phyloP scores from a whole-genome alignment of 129 eudicot genomes.

The sunflower (Helianthus annuus) region HanXRQr2.0-SUNRISE NC_035447.2:6633989-6634488 shows the following conservation, averaged over 20 bases:
- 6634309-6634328: not conserved
- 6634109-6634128: conserved; percentile 42
- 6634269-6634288: too few relatives aligned
- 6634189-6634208: not conserved
- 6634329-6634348: conserved; percentile 17
- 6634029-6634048: conserved; percentile 26
- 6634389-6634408: not conserved
- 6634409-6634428: conserved; percentile 13
- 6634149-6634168: conserved; percentile 45
- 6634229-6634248: not conserved
- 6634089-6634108: conserved; percentile 34
- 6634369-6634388: not conserved
- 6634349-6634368: not conserved
- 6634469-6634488: not conserved
- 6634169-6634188: not conserved
- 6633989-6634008: conserved; percentile 12
- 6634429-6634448: not conserved
- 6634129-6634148: conserved; percentile 58
- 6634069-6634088: conserved; percentile 6
- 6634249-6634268: too few relatives aligned
- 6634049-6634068: not conserved
- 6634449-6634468: conserved; percentile 16
- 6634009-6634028: not conserved
- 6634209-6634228: not conserved
- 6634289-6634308: not conserved